Conservation (phyloP, 2,329 filamentous ascomycete genomes). For the Pyricularia pennisetigena region DNA sequence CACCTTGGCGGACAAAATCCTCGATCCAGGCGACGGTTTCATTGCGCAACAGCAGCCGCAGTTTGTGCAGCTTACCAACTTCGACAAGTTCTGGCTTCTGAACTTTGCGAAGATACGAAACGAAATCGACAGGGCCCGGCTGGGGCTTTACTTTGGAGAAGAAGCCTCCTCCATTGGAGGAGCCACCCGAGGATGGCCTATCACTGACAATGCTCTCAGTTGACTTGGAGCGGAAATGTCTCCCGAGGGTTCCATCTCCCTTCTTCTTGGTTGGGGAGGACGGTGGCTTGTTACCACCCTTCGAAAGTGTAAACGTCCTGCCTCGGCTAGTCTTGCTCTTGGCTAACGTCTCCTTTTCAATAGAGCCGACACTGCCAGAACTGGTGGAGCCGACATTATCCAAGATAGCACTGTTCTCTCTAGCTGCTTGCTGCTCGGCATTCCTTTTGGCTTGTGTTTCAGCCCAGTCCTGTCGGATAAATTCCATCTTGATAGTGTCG, state of each 20-base stretch:
- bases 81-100: slow-evolving; percentile 77
- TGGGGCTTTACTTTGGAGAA: slow-evolving; percentile 64
- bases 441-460: slow-evolving; percentile 44
- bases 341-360: slow-evolving; percentile 29
- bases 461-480: slow-evolving; percentile 81
- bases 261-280: slow-evolving; percentile 65
- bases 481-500: slow-evolving; percentile 87
- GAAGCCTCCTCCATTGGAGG: slow-evolving; percentile 28
- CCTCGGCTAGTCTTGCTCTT: slow-evolving; percentile 55
- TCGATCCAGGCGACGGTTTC: slow-evolving; percentile 96
- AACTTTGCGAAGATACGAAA: slow-evolving; percentile 72
- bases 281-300: slow-evolving; percentile 45
- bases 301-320: slow-evolving; percentile 69
- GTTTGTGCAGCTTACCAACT: slow-evolving; percentile 90
- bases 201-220: slow-evolving; percentile 58
- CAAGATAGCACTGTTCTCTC: slow-evolving; percentile 2
- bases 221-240: slow-evolving; percentile 62
- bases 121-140: slow-evolving; percentile 72
- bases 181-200: slow-evolving; percentile 36
- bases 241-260: slow-evolving; percentile 49
- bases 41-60: slow-evolving; percentile 79
- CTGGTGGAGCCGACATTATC: slow-evolving; percentile 32
- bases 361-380: slow-evolving; percentile 26
- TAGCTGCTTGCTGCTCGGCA: slow-evolving; percentile 12
- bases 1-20: slow-evolving; percentile 77